Base-by-base conservation (phyloP, 805 yeast species). In the Schwanniomyces pseudopolymorphus region DNA sequence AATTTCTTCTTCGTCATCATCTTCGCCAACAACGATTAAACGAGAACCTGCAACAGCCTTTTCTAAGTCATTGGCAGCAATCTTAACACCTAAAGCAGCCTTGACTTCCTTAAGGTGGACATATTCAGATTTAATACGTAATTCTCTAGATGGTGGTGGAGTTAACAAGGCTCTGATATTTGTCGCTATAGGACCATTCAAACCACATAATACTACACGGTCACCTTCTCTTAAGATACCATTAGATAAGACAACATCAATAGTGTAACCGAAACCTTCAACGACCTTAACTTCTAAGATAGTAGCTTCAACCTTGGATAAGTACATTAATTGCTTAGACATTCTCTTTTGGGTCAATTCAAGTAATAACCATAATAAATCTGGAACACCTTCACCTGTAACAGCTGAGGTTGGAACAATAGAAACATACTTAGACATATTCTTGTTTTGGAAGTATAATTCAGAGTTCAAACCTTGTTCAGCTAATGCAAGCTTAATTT, bases 311-410 rank as follows among this genome's bases (percentile, higher is more conserved):
- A 94, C 84, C 65, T 86, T 83, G 28, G 97, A 84, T 55, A 94
- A 76, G 77, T 94, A 94, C 92, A 89, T 92, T 74, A 94, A 84
- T 77, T 92, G 97, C 70, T 91, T 91, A 54, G 97, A 88, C 99
- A 94, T 94, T 77, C 99, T 87, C 84, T 89, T 87, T 74, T 94
- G 98, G 13, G 99, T 94, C 61, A 94, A 81, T 71, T 94, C 98
- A 59, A 94, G 79, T 63, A 94, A 77, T 69, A 94, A 80, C 92
- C 97, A 90, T 63, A 94, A 81, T 74, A 94, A 79, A 82, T 94
- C 99, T 42, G 99, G 99, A 59, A 94, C 95, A 87, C 99, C 99
- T 74, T 94, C 99, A 69, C 99, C 99, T 11, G 97, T 91, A 39
- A 91, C 95, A 46, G 99, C 99, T 52, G 98, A 92, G 16, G 99